phyloP scores from a whole-genome alignment of 192 early-diverging fungal species.

The Dimargaris xerosporica region DNA sequence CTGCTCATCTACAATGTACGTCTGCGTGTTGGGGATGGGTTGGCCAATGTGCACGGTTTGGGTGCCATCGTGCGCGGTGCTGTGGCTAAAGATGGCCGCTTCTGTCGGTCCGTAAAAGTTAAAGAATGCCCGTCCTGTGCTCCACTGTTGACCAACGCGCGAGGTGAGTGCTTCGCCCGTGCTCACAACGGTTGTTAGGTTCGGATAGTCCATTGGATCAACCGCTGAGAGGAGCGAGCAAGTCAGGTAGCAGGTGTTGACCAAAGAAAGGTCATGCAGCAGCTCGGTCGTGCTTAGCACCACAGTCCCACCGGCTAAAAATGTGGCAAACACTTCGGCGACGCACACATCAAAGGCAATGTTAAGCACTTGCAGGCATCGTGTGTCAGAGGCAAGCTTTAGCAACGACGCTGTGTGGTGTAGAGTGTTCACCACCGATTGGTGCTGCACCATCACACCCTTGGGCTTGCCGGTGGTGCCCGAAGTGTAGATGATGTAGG shows the following conservation, averaged over 20 bases:
- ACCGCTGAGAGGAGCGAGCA: not conserved
- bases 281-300: not conserved
- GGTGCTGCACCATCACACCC: not conserved
- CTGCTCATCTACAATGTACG: not conserved
- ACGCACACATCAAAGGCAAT: not conserved
- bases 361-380: not conserved
- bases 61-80: not conserved
- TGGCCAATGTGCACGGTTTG: not conserved
- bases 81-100: not conserved
- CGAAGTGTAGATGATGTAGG: slow-evolving; percentile 3
- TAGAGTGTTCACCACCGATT: not conserved
- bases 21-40: not conserved
- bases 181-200: not conserved
- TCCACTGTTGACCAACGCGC: too few species aligned
- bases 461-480: slow-evolving; percentile 9
- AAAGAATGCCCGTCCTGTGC: too few species aligned
- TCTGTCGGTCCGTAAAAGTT: slow-evolving; percentile 1
- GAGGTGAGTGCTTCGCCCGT: not conserved
- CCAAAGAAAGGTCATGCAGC: not conserved
- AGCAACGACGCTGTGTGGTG: too few species aligned
- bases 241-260: not conserved
- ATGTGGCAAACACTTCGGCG: not conserved
- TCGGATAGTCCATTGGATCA: not conserved
- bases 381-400: not conserved
- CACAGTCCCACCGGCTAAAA: not conserved